Conservation (phyloP, 306 rosid species). For the barrel medic (Medicago truncatula) region DNA sequence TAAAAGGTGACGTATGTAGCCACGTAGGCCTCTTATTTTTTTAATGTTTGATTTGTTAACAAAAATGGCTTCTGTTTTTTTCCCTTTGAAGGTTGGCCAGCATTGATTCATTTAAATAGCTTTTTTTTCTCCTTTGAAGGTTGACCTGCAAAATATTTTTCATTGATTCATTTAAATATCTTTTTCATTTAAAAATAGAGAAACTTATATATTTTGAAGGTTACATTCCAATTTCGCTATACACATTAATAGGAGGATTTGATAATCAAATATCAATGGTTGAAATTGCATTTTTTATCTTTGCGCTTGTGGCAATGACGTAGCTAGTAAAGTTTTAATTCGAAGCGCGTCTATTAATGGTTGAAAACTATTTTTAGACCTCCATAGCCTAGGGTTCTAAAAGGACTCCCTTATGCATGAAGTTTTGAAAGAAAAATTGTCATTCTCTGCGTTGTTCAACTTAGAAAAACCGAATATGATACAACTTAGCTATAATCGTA, state of each 20-base stretch:
- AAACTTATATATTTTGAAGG: slow-evolving; percentile 8
- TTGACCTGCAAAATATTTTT: slow-evolving; percentile 20
- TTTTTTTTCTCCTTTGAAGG: neutral
- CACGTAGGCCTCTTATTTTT: neutral
- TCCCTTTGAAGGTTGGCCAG: too few relatives aligned
- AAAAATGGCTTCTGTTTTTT: neutral
- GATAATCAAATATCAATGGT: slow-evolving; percentile 4
- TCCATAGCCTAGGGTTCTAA: neutral
- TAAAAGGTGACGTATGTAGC: neutral
- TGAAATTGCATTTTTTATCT: neutral
- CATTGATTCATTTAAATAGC: too few relatives aligned
- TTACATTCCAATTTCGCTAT: slow-evolving; percentile 30
- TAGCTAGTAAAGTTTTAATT: neutral
- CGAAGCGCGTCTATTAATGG: neutral
- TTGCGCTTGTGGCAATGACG: neutral
- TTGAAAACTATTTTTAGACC: neutral
- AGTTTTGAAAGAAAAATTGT: too few relatives aligned
- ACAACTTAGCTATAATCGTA: too few relatives aligned
- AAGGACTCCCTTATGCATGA: too few relatives aligned
- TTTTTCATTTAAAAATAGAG: neutral
- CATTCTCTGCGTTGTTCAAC: too few relatives aligned
- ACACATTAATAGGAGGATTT: slow-evolving; percentile 2
- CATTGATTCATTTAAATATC: slow-evolving; percentile 15
- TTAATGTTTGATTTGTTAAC: slow-evolving; percentile 22
- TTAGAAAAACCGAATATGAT: too few relatives aligned